Evolutionary conservation across 306 rosid genomes (phyloP), one percentile per base, ranked within the genome.

Genomic region (Leucaena leucocephala): DNA sequence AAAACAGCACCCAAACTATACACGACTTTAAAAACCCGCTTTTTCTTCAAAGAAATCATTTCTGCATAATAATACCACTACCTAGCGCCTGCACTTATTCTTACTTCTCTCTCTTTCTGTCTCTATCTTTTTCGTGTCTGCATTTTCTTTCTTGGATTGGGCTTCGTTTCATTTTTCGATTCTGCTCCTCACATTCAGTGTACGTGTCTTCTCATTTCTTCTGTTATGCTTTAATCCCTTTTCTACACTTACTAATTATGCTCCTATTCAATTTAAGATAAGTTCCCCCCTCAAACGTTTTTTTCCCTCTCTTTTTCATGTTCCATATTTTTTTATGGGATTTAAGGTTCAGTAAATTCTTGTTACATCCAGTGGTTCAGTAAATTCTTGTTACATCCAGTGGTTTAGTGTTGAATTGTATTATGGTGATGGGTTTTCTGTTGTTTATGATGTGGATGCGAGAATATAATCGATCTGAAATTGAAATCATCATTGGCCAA

Each of bases 371-470:
- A 86, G 48, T 68, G 75, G 69, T 39, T 14, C 33, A 36, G 65
- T 68, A 14, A 22, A 15, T 80, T 82, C 75, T 44, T 45, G 65
- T 81, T 36, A 76, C 90, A 88, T 88, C 91, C 93, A 86, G 48
- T 68, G 75, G 69, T 39, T 14, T 38, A 36, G 65, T 68, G 78
- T 85, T 59, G 85, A 81, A 85, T 88, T 87, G 39, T 34, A 45
- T 72, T 85, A 1, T 8, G 27, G 40, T 67, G 0, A 74, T 76
- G 76, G 82, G 76, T 77, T 50, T 71, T 68, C 21, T 40, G 80
- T 21, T 84, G 74, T 79, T 84, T 52, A 40, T 39, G 46, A 14
- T 9, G 36, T 40, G 17, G 72, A 75, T 80, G 14, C 48, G 40
- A 67, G 86, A 85, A 85, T 86, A 85, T 74, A 82, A 75, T 86